A percentile compares a stretch with the other conserved stretches of the same genome.
phyloP scores from a whole-genome alignment of 768 basidiomycete species.

The Auricularia sp. region DNA sequence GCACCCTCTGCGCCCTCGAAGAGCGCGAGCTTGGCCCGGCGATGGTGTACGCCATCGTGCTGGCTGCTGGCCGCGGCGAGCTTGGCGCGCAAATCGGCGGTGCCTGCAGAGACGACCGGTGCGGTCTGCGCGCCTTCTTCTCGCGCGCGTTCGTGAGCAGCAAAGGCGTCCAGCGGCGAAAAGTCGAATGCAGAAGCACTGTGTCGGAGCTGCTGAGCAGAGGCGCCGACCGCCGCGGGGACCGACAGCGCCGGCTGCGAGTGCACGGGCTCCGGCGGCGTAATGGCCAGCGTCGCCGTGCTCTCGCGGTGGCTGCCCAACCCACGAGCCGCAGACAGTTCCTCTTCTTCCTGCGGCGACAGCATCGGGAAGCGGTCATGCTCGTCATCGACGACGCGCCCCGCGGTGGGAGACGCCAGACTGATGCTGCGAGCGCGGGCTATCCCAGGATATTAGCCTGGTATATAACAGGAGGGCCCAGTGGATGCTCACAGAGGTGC shows the following conservation, averaged over 20 bases:
- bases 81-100: slow-evolving; percentile 50
- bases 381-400: slow-evolving; percentile 17
- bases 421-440: slow-evolving; percentile 9
- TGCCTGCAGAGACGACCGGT: slow-evolving; percentile 43
- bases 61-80: slow-evolving; percentile 77
- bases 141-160: slow-evolving; percentile 16
- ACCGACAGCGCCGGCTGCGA: neutral
- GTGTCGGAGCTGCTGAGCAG: slow-evolving; percentile 13
- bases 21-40: slow-evolving; percentile 77
- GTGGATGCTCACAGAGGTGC: slow-evolving; percentile 42
- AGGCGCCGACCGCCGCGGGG: slow-evolving; percentile 12
- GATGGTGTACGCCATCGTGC: slow-evolving; percentile 65
- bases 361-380: slow-evolving; percentile 28
- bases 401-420: slow-evolving; percentile 26
- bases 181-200: slow-evolving; percentile 16
- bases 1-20: slow-evolving; percentile 60
- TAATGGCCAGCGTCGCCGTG: slow-evolving; percentile 24
- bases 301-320: neutral
- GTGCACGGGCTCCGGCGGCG: slow-evolving; percentile 22
- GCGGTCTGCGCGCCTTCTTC: slow-evolving; percentile 18
- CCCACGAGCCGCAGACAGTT: slow-evolving; percentile 11
- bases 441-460: slow-evolving; percentile 36
- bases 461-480: slow-evolving; percentile 67
- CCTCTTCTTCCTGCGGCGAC: slow-evolving; percentile 40
- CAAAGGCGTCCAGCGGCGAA: slow-evolving; percentile 12